These are phyloP conservation scores for Mycocentrospora acerina DNA, from an alignment of 2,329 filamentous ascomycete genomes.

Conservation along the genomic window DNA sequence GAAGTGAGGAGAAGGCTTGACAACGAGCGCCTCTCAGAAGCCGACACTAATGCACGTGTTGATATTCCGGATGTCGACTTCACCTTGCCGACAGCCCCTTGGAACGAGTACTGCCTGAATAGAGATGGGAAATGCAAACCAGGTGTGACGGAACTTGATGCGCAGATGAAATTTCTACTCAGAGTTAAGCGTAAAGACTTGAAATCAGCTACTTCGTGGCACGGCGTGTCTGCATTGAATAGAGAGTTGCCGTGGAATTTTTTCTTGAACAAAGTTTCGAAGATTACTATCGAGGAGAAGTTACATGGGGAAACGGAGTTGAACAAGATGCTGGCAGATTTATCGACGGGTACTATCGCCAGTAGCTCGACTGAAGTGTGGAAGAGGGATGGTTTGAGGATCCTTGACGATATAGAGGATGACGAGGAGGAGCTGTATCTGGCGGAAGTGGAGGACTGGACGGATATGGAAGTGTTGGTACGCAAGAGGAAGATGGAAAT, in stretches of 20 bases:
- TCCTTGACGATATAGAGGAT: slow-evolving; percentile 42
- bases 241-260: slow-evolving; percentile 50
- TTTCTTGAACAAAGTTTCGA: slow-evolving; percentile 46
- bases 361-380: slow-evolving; percentile 48
- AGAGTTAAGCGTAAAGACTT: slow-evolving; percentile 39
- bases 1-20: slow-evolving; percentile 38
- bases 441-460: slow-evolving; percentile 16
- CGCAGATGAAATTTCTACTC: slow-evolving; percentile 34
- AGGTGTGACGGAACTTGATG: slow-evolving; percentile 27
- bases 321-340: slow-evolving; percentile 36
- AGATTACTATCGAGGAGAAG: slow-evolving; percentile 40
- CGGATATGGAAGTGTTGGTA: slow-evolving; percentile 42
- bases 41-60: slow-evolving; percentile 52
- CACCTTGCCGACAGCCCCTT: slow-evolving; percentile 47
- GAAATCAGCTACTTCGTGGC: slow-evolving; percentile 42
- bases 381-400: slow-evolving; percentile 51
- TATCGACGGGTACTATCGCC: slow-evolving; percentile 36
- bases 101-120: slow-evolving; percentile 42
- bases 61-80: slow-evolving; percentile 53
- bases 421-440: slow-evolving; percentile 41
- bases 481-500: slow-evolving; percentile 40
- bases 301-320: slow-evolving; percentile 46
- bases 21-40: slow-evolving; percentile 50
- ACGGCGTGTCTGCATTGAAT: slow-evolving; percentile 43
- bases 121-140: slow-evolving; percentile 3